Conservation (phyloP, 2,329 filamentous ascomycete species). For the Scedosporium minutisporum region DNA sequence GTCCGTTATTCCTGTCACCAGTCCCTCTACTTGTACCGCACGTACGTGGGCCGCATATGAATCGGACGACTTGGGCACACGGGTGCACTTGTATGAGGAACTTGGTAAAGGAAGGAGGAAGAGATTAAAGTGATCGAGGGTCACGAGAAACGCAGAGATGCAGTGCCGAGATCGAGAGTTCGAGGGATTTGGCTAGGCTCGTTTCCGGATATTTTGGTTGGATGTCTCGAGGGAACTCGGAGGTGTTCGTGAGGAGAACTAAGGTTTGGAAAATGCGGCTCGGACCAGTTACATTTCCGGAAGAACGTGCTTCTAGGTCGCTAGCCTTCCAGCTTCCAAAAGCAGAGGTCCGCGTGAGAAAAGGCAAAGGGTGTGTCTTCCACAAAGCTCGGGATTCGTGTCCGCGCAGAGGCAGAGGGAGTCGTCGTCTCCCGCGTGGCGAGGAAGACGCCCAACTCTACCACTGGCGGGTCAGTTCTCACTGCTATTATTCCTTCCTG, state of each 20-base stretch:
- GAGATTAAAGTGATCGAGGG: neutral
- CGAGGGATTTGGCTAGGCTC: neutral
- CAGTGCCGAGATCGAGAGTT: neutral
- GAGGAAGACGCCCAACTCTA: too few species aligned
- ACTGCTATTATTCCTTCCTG: too few species aligned
- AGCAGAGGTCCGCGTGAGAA: too few species aligned
- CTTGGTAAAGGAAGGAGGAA: neutral
- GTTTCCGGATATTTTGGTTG: neutral
- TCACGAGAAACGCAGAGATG: neutral
- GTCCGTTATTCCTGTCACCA: neutral
- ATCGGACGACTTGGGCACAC: neutral
- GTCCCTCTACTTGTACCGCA: neutral
- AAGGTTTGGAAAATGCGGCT: too few species aligned
- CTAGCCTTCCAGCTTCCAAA: too few species aligned
- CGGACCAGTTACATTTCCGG: too few species aligned
- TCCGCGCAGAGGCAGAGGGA: too few species aligned
- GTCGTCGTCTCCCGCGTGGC: too few species aligned
- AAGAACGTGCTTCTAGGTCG: too few species aligned
- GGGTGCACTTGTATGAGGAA: neutral
- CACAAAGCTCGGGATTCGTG: too few species aligned
- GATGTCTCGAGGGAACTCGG: neutral
- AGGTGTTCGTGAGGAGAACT: neutral
- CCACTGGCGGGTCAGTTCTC: too few species aligned
- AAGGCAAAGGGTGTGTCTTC: too few species aligned
- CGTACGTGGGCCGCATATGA: neutral